These are phyloP conservation scores for Fusarium tupiense DNA, from an alignment of 2,329 filamentous ascomycete species.

Conservation along the genomic window DNA sequence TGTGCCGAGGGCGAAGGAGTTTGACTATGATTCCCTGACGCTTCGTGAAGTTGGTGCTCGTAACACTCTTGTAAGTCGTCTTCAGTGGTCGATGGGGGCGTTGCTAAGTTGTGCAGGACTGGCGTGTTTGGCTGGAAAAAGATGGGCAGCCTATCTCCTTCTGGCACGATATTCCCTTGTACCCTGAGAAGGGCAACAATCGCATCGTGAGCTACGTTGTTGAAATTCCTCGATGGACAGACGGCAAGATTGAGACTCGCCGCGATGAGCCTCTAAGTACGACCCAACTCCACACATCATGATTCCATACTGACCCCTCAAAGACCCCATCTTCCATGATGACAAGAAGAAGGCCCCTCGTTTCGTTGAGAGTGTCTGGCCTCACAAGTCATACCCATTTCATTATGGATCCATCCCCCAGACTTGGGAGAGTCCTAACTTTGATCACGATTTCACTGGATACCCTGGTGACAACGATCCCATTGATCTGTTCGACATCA, in stretches of 20 bases:
- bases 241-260: constrained; percentile 53
- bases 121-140: constrained; percentile 54
- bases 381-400: constrained; percentile 56
- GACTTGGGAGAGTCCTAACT: constrained; percentile 56
- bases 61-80: constrained; percentile 48
- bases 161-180: constrained; percentile 55
- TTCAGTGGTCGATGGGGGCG: fast-evolving
- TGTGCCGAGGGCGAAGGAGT: constrained; percentile 19
- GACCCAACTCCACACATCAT: no score
- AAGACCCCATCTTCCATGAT: constrained; percentile 54
- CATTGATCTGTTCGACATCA: constrained; percentile 53
- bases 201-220: constrained; percentile 52
- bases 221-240: constrained; percentile 55
- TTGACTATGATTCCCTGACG: constrained; percentile 44
- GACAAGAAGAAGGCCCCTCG: constrained; percentile 49
- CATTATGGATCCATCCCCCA: constrained; percentile 56
- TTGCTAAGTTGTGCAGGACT: constrained; percentile 44
- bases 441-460: constrained; percentile 51
- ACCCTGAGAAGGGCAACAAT: constrained; percentile 48
- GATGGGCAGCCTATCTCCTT: constrained; percentile 53
- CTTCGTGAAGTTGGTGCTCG: constrained; percentile 51
- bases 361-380: constrained; percentile 55
- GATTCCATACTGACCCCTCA: no score
- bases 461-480: constrained; percentile 54
- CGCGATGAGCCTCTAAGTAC: constrained; percentile 52